Conservation (phyloP, 495 filamentous ascomycete species). For the Filosporella fistucella region DNA sequence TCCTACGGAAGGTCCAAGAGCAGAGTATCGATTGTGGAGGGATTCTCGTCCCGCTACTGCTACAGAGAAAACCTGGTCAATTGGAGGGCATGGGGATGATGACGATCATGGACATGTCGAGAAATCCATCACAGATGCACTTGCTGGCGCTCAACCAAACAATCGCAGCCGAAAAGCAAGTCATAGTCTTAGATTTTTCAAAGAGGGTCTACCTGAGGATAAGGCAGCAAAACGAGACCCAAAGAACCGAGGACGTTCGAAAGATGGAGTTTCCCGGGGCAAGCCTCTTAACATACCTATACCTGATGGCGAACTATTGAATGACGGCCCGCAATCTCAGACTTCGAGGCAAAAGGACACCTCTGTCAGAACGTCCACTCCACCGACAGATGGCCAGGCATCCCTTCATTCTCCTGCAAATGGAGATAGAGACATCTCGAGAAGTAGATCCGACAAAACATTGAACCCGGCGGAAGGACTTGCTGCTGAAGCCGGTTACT, state of each 20-base stretch:
- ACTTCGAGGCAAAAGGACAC: not conserved
- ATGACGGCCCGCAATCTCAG: not conserved
- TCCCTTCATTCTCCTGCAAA: not conserved
- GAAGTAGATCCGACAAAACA: not conserved
- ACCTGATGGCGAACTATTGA: not conserved
- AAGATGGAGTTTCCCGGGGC: slow-evolving; percentile 15
- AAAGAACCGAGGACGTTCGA: slow-evolving; percentile 27
- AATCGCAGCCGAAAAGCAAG: slow-evolving; percentile 89
- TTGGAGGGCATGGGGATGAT: slow-evolving; percentile 37
- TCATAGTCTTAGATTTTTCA: slow-evolving; percentile 88
- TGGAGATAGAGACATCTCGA: not conserved
- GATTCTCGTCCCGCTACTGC: slow-evolving; percentile 34
- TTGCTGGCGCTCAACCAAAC: slow-evolving; percentile 72
- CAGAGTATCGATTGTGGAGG: slow-evolving; percentile 37
- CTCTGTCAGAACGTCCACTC: not conserved
- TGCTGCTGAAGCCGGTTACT: slow-evolving; percentile 12
- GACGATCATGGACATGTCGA: slow-evolving; percentile 55
- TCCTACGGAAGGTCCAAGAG: slow-evolving; percentile 28
- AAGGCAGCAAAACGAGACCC: slow-evolving; percentile 29
- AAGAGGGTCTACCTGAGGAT: slow-evolving; percentile 70
- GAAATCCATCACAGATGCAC: slow-evolving; percentile 76
- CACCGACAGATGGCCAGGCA: not conserved
- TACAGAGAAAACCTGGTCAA: slow-evolving; percentile 52
- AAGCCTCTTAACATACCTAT: not conserved
- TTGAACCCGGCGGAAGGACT: slow-evolving; percentile 7